Evolutionary conservation across 257 asterid species (phyloP), one percentile per base, ranked within the genome.

Genomic region (Agastache rugosa): DNA sequence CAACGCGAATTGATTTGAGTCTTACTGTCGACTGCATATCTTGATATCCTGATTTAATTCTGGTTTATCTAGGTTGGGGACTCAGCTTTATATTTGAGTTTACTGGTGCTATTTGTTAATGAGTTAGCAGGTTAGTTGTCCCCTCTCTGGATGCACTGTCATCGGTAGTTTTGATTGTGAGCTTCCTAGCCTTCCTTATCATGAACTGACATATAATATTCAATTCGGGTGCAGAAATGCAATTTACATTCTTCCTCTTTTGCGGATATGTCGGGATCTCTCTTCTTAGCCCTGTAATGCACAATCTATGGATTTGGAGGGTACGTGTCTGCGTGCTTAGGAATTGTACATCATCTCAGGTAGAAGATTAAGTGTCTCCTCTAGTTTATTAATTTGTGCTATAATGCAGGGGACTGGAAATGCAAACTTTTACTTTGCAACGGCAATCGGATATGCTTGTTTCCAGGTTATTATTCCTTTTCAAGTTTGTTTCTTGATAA

Each of bases 291-390:
- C 97, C 99, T 62, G 91, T 94, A 77, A 94, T 94, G 99, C 98
- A 92, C 90, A 94, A 94, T 83, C 89, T 94, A 50, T 94, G 99
- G 99, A 92, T 94, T 82, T 94, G 99, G 99, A 89, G 97, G 92
- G 99, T 94, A 94, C 12, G 96, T 78, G 61, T 68, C 65, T 72
- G 56, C 71, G 37, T 77, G 60, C 67, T 23, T 54, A 48, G 60
- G 59, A 41, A 67, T 72, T 27, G 23, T 42, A 37, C 67, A 47
- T 54, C 6, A 37, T 66, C 37, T 20, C 23, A 5, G 61, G 70
- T 58, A 44, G 51, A 59, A 25, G 67, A 64, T 72, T 45, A 60
- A 64, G 34, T 45, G 11, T 59, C 71, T 42, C 42, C 60, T 34
- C 54, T 69, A 54, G 25, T 53, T 67, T 66, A 59, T 63, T 56